These are phyloP conservation scores for Pelargonium australe DNA, from an alignment of 441 rosid species.

Conservation along the genomic window DNA sequence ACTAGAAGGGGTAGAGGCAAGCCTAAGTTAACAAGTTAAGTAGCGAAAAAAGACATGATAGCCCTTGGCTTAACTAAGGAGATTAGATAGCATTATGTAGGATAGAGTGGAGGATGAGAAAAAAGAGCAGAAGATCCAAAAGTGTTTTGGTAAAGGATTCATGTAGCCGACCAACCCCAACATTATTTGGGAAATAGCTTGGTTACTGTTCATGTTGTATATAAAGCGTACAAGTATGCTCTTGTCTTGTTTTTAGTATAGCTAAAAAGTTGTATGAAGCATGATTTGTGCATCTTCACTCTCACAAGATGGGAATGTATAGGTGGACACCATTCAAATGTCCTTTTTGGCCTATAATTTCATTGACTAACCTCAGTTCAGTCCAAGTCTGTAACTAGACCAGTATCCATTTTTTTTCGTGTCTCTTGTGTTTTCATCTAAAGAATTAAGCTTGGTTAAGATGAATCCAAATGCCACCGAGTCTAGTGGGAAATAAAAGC, in stretches of 20 bases:
- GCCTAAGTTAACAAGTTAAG: too few relatives aligned
- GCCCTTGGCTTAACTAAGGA: not conserved
- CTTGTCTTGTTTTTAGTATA: too few relatives aligned
- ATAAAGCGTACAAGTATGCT: too few relatives aligned
- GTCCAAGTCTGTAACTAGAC: not conserved
- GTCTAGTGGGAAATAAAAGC: not conserved
- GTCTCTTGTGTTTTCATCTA: not conserved
- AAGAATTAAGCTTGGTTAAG: not conserved
- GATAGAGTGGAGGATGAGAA: too few relatives aligned
- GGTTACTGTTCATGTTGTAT: too few relatives aligned
- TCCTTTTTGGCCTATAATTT: not conserved
- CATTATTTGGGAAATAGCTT: too few relatives aligned
- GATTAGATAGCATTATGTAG: not conserved
- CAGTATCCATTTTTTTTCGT: not conserved
- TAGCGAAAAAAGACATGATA: too few relatives aligned
- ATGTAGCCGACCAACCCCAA: too few relatives aligned
- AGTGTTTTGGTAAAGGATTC: too few relatives aligned
- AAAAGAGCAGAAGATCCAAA: too few relatives aligned
- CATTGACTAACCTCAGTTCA: slow-evolving; percentile 2
- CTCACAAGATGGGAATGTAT: not conserved
- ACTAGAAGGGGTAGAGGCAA: too few relatives aligned
- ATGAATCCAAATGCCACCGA: not conserved
- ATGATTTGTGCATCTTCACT: slow-evolving; percentile 5
- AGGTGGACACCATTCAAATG: not conserved
- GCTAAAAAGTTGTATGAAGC: not conserved